Conservation (phyloP, 371 early-diverging fungal species). For the Apophysomyces ossiformis region DNA sequence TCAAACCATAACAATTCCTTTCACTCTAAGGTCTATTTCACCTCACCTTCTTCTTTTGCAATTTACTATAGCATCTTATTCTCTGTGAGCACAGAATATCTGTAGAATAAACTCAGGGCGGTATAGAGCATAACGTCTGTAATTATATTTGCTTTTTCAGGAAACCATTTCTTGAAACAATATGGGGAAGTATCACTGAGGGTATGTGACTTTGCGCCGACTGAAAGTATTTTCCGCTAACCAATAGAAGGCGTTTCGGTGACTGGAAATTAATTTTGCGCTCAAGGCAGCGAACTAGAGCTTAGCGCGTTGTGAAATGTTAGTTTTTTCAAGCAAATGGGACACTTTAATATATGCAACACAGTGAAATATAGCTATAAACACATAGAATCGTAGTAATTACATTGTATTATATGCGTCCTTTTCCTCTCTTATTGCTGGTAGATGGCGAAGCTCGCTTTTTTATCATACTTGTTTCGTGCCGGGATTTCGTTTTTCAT, state of each 20-base stretch:
- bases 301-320: not conserved
- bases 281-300: too few species aligned
- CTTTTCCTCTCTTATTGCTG: conserved; percentile 7
- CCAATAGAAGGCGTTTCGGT: conserved; percentile 5
- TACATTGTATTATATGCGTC: not conserved
- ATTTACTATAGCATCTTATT: too few species aligned
- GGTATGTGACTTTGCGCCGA: not conserved
- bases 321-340: conserved; percentile 5
- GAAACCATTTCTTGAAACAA: too few species aligned
- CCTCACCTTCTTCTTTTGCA: too few species aligned
- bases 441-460: conserved; percentile 6
- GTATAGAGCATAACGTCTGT: too few species aligned
- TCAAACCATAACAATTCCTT: too few species aligned
- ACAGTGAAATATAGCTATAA: not conserved
- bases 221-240: too few species aligned
- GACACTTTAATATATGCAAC: not conserved
- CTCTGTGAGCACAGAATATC: too few species aligned
- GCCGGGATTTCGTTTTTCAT: not conserved
- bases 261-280: conserved; percentile 5
- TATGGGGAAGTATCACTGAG: too few species aligned
- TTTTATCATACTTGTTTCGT: not conserved
- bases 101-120: too few species aligned
- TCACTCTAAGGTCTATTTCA: too few species aligned
- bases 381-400: conserved; percentile 8
- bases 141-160: too few species aligned